These are phyloP conservation scores for Eremomyces bilateralis DNA, from an alignment of 495 filamentous ascomycete genomes.

Conservation along the genomic window DNA sequence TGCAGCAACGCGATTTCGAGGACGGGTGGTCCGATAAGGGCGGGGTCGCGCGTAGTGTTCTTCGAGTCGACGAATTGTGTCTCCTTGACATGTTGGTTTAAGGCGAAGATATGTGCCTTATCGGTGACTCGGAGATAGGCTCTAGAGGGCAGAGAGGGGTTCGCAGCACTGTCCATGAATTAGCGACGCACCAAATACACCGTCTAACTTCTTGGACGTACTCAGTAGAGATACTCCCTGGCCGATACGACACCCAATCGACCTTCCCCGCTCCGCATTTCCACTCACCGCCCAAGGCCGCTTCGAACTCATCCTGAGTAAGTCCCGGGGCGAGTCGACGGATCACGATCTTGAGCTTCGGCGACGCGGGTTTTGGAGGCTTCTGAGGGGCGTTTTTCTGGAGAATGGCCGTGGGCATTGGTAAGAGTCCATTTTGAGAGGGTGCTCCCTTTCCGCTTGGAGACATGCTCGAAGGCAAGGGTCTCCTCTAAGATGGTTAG, in stretches of 20 bases:
- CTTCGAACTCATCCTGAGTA: conserved; percentile 57
- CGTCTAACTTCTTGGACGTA: conserved; percentile 21
- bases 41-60: conserved; percentile 40
- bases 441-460: no score
- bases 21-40: conserved; percentile 48
- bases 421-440: conserved; percentile 44
- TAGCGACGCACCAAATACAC: conserved; percentile 2
- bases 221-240: conserved; percentile 80
- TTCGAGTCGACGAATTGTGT: conserved; percentile 52
- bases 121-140: conserved; percentile 57
- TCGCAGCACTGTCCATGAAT: conserved; percentile 40
- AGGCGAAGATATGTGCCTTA: conserved; percentile 31
- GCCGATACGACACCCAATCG: conserved; percentile 58
- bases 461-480: no score
- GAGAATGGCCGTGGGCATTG: conserved; percentile 32
- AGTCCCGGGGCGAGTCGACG: conserved; percentile 71
- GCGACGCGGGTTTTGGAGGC: conserved; percentile 33
- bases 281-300: conserved; percentile 63
- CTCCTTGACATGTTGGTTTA: conserved; percentile 44
- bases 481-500: no score
- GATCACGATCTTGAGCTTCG: conserved; percentile 65
- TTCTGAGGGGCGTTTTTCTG: conserved; percentile 25
- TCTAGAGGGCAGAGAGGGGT: conserved; percentile 51
- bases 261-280: conserved; percentile 54
- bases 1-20: conserved; percentile 70